Evolutionary conservation across 2,329 filamentous ascomycete species (phyloP).

Genomic region (Penicillium paneum): DNA sequence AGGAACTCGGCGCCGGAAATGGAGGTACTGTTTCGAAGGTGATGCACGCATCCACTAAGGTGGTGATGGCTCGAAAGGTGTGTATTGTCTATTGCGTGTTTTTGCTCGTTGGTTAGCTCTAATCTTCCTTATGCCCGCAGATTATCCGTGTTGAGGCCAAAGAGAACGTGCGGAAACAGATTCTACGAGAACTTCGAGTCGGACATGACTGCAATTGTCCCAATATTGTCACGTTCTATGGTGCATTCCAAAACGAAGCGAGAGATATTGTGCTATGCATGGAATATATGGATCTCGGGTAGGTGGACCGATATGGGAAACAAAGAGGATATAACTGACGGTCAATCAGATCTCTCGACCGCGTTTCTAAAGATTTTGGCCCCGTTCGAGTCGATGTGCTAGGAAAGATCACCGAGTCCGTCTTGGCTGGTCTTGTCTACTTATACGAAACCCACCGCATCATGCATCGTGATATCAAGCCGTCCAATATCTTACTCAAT

Average conservation of each 20-base stretch:
- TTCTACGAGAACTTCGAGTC: conserved; percentile 93
- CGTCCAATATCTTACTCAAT: conserved; percentile 95
- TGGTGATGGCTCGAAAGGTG: conserved; percentile 97
- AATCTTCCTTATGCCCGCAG: conserved; percentile 47
- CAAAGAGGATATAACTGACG: conserved; percentile 16
- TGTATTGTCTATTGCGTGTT: conserved; percentile 5
- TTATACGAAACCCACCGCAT: conserved; percentile 94
- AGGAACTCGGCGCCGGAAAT: conserved; percentile 93
- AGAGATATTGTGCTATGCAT: conserved; percentile 99
- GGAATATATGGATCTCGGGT: conserved; percentile 99
- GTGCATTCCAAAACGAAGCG: conserved; percentile 92
- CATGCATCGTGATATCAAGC: conserved; percentile 99
- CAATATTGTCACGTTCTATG: conserved; percentile 97
- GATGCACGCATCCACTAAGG: conserved; percentile 88
- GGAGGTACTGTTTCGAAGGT: conserved; percentile 98
- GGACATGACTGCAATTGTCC: conserved; percentile 98
- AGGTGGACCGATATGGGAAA: conserved; percentile 42
- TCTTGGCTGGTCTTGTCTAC: conserved; percentile 88
- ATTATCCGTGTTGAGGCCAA: conserved; percentile 98
- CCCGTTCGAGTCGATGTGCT: conserved; percentile 93
- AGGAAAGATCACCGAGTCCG: conserved; percentile 95
- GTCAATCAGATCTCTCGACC: conserved; percentile 72
- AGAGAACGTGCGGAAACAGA: conserved; percentile 93
- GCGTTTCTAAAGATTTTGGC: conserved; percentile 90
- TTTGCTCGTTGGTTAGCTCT: neutral